phyloP scores from a whole-genome alignment of 2,329 filamentous ascomycete genomes.

The Hypoxylon sp. region DNA sequence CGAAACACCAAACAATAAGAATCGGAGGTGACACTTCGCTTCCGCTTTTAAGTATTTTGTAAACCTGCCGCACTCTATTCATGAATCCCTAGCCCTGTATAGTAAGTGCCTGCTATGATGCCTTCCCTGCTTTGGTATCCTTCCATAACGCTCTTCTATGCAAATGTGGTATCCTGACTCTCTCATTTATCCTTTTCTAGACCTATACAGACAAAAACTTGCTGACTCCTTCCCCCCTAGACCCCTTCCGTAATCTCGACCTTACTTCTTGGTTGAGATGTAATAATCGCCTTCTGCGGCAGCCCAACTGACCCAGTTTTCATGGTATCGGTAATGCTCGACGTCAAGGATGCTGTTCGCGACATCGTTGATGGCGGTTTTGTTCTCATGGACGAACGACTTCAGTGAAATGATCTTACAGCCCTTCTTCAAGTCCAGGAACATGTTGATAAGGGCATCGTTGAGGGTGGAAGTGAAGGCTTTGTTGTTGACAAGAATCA shows the following conservation, averaged over 20 bases:
- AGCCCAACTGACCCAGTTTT: constrained; percentile 92
- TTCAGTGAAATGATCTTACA: constrained; percentile 93
- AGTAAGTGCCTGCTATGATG: constrained; percentile 46
- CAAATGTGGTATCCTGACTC: constrained; percentile 44
- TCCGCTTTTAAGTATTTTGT: constrained; percentile 33
- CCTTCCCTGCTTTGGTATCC: constrained; percentile 42
- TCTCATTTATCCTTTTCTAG: constrained; percentile 30
- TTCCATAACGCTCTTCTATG: constrained; percentile 38
- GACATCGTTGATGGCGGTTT: constrained; percentile 83
- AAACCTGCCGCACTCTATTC: constrained; percentile 44
- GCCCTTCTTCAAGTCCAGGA: constrained; percentile 91
- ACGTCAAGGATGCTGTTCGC: constrained; percentile 84
- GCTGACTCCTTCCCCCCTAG: constrained; percentile 35
- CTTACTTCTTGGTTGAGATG: constrained; percentile 82
- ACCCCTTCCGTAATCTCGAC: constrained; percentile 3
- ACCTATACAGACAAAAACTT: constrained; percentile 30
- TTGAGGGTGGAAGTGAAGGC: constrained; percentile 93
- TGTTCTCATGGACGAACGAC: constrained; percentile 86
- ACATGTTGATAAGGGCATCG: constrained; percentile 86
- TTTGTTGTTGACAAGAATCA: constrained; percentile 98
- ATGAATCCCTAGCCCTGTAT: constrained; percentile 47
- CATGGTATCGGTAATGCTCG: constrained; percentile 72
- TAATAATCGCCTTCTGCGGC: constrained; percentile 87
- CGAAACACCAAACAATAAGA: constrained; percentile 58
- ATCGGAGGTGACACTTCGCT: constrained; percentile 43